Conservation (phyloP, 345 rosid species). For the Noccaea caerulescens region DNA sequence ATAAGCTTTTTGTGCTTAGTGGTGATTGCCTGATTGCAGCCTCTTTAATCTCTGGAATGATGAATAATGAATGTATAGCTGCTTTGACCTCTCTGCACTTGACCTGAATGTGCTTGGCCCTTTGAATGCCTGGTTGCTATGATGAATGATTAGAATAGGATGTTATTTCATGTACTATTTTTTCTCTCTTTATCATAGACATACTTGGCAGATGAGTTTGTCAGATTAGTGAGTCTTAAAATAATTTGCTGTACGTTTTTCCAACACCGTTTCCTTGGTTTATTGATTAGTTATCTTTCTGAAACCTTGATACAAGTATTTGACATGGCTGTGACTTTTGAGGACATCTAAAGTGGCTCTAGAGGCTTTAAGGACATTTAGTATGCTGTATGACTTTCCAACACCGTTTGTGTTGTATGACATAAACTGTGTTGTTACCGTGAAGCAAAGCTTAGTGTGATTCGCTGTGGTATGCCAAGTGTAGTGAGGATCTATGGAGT, state of each 20-base stretch:
- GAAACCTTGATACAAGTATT: slow-evolving; percentile 11
- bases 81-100: slow-evolving; percentile 59
- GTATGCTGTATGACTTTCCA: no score
- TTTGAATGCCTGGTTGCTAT: slow-evolving; percentile 52
- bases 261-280: slow-evolving; percentile 9
- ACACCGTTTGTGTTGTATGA: neutral
- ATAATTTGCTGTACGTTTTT: slow-evolving; percentile 9
- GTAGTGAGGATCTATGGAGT: neutral
- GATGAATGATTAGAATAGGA: slow-evolving; percentile 49
- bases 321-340: neutral
- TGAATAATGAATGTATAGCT: slow-evolving; percentile 72
- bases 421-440: neutral
- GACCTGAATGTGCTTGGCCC: slow-evolving; percentile 55
- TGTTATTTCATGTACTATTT: slow-evolving; percentile 30
- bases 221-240: slow-evolving; percentile 35
- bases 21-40: slow-evolving; percentile 82
- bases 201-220: slow-evolving; percentile 35
- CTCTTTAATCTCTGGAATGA: slow-evolving; percentile 63
- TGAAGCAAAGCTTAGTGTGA: neutral
- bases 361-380: neutral
- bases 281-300: neutral
- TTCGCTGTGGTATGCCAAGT: neutral
- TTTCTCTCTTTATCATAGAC: slow-evolving; percentile 11
- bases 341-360: neutral
- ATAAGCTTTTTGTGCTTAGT: slow-evolving; percentile 75